Evolutionary conservation across 1,284 basidiomycete species (phyloP), one percentile per base, ranked within the genome.

Genomic region (Ceratorhiza oryzae-sativae): DNA sequence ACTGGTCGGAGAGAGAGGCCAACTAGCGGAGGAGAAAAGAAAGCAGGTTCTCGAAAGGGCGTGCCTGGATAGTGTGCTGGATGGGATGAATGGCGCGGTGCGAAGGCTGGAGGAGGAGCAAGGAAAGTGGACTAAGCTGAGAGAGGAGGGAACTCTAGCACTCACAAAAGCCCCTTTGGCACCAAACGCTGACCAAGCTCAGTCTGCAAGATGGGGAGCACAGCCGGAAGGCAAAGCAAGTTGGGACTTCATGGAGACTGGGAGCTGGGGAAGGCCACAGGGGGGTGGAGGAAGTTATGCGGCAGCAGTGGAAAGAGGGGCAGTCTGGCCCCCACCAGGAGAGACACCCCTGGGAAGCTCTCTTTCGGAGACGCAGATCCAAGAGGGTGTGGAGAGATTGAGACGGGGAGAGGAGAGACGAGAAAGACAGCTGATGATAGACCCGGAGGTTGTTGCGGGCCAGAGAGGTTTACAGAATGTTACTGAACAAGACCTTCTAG

Each of bases 361-460:
- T 49, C 48, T 49, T 2, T 49, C 48, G 48, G 48, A 49, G 48
- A n/a, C 9, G 9, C 23, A 12, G 25, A 12, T 53, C 4, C 6
- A 39, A 18, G 34, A 25, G 9, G 30, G 30, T 2, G 34, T 8
- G 10, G 42, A 61, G 25, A 61, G 42, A 15, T 1, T 61, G 59
- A 18, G 42, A 39, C n/a, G 42, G 34, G 20, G 39, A 30, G 59
- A 61, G 25, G 59, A 61, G 41, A 61, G 27, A 23, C 15, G 59
- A 46, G 59, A 46, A 12, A 8, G 59, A 23, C 59, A 61, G 36
- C 25, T 61, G 12, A 25, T 61, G 41, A 13, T 61, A 39, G 59
- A 61, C 36, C 13, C 34, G 34, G 34, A 58, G 34, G 20, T 25
- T n/a, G 56, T 58, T 2, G 23, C 32, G 4, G 56, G 56, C 8